Evolutionary conservation across 1,284 basidiomycete species (phyloP), one percentile per base, ranked within the genome.

Genomic region (Boletus smithii): DNA sequence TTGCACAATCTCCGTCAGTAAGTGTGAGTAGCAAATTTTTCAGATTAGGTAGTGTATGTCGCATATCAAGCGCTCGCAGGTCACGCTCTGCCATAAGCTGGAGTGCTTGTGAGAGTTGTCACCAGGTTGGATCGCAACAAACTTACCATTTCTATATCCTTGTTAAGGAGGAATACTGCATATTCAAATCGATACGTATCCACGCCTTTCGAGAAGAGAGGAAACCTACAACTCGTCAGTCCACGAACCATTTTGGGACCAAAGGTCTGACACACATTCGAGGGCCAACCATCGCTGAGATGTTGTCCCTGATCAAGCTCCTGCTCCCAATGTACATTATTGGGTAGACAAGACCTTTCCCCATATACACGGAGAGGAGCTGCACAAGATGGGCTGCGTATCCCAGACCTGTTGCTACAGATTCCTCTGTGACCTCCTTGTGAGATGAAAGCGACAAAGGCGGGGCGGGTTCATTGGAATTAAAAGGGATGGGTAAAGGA

Each of bases 141-240:
- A 58, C 80, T 58, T 57, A 94, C 92, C 77, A 93, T 76, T 71
- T 99, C 95, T 54, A 99, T 93, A 66, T 99, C 78, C 71, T 99
- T 99, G 74, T 99, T 99, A 31, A 99, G 74, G 39, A 99, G 70
- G 65, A 97, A 99, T 4, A 98, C 94, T 8, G 87, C 97, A 69
- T 99, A 99, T 66, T 99, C 95, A 66, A 97, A 99, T 23, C 97
- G 79, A 69, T 98, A 98, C 33, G 85, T 85, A 66, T 99, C 97
- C 47, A 97, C 93, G 9, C 94, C 93, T 68, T 84, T 91, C 0
- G 89, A 88, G 65, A 94, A 98, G 29, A 99, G 73, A 9, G 95
- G 95, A 66, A 97, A 97, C 76, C 92, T 94, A 57, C 38, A 55
- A 52, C 46, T 26, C 18, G 45, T 57, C 43, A 61, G 46, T 48